Evolutionary conservation across 1,139 yeast genomes (phyloP).

Genomic region (Tardiomyces depauwii): DNA sequence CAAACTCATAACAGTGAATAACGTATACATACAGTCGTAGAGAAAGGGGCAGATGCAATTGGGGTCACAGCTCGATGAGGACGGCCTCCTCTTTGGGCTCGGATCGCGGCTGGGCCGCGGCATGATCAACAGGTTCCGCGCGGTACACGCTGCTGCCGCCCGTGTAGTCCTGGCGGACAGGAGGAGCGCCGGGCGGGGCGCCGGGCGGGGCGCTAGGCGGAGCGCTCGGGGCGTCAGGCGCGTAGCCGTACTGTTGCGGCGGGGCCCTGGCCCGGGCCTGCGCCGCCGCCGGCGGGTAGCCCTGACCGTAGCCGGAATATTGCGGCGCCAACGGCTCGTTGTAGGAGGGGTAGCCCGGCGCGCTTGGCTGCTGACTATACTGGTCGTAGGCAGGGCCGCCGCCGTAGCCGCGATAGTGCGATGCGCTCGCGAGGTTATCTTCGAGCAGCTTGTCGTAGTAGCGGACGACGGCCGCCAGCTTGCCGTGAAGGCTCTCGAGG

Average conservation of each 20-base stretch:
- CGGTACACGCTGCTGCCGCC: not conserved
- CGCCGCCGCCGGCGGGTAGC: too few species aligned
- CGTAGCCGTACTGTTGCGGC: too few species aligned
- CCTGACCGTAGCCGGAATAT: too few species aligned
- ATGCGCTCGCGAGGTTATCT: conserved; percentile 33
- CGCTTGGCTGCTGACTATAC: not conserved
- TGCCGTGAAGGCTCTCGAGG: conserved; percentile 69
- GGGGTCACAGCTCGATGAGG: not conserved
- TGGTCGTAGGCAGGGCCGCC: not conserved
- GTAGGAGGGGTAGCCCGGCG: too few species aligned
- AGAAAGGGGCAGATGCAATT: too few species aligned
- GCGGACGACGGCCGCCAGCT: conserved; percentile 66
- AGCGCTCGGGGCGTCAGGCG: not conserved
- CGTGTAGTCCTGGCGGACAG: not conserved
- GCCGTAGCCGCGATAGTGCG: not conserved
- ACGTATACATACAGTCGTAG: too few species aligned
- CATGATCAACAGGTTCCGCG: not conserved
- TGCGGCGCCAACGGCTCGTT: too few species aligned
- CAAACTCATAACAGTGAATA: too few species aligned
- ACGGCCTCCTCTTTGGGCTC: not conserved
- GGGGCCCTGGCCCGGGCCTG: too few species aligned
- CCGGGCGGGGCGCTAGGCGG: not conserved
- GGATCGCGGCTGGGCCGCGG: too few species aligned
- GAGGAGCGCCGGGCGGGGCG: not conserved
- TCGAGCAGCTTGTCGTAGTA: conserved; percentile 75